Evolutionary conservation across 2,329 filamentous ascomycete genomes (phyloP).

Genomic region (Trichoderma arundinaceum): DNA sequence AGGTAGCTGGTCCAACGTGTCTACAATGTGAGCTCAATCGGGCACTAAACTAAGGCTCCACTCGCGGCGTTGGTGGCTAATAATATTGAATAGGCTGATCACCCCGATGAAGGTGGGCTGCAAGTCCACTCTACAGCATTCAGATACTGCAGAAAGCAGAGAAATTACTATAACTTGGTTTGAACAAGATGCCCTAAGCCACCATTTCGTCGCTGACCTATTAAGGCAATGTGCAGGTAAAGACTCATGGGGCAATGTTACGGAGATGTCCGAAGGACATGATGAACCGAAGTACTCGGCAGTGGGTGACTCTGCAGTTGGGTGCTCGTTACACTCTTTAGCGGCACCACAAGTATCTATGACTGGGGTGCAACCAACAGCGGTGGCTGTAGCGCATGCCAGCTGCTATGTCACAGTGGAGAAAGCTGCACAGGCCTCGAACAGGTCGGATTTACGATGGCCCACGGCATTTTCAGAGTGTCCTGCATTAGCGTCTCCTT

Average conservation of each 20-base stretch:
- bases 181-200: neutral
- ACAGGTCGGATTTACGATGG: neutral
- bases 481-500: neutral
- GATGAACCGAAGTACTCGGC: neutral
- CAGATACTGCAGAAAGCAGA: neutral
- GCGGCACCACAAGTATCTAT: too few species aligned
- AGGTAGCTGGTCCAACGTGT: constrained; percentile 1
- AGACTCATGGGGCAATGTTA: neutral
- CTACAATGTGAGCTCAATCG: neutral
- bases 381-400: too few species aligned
- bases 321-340: too few species aligned
- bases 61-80: neutral
- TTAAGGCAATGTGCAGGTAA: neutral
- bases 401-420: too few species aligned
- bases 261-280: neutral
- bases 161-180: neutral
- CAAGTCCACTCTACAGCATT: neutral
- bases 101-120: neutral
- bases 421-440: too few species aligned
- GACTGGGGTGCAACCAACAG: too few species aligned
- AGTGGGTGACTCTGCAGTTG: too few species aligned
- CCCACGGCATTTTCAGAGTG: neutral
- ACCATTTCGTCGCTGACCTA: neutral
- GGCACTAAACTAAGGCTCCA: neutral
- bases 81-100: neutral